Percentiles rank a stretch among this genome's conserved stretches.
phyloP scores from a whole-genome alignment of 2,329 filamentous ascomycete species.

The Xylariaceae sp. region DNA sequence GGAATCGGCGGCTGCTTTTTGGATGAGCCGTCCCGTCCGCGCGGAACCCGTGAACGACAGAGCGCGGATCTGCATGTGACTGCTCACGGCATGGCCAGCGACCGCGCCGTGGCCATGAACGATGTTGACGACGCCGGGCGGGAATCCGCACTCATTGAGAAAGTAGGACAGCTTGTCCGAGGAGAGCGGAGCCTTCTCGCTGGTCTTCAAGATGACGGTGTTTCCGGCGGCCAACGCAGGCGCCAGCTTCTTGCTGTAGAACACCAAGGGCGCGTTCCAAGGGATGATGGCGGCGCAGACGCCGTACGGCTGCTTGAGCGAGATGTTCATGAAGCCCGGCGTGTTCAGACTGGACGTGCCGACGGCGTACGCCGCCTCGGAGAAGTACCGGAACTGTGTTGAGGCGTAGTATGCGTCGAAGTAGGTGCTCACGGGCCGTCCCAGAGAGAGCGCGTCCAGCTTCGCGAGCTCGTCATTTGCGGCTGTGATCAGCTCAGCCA shows the following conservation, averaged over 20 bases:
- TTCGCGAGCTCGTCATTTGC: constrained; percentile 11
- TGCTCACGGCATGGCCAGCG: constrained; percentile 62
- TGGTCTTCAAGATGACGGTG: constrained; percentile 59
- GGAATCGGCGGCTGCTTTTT: constrained; percentile 64
- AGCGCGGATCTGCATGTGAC: constrained; percentile 66
- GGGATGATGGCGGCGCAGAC: constrained; percentile 75
- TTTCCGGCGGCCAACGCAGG: constrained; percentile 64
- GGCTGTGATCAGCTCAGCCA: constrained; percentile 15
- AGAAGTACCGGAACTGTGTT: constrained; percentile 13
- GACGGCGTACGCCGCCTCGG: constrained; percentile 14
- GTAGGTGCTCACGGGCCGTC: constrained; percentile 14
- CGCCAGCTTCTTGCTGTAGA: constrained; percentile 74
- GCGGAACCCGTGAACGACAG: constrained; percentile 75
- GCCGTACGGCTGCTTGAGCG: constrained; percentile 59
- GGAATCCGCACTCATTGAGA: constrained; percentile 69
- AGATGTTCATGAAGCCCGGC: constrained; percentile 15
- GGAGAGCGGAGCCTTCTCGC: constrained; percentile 61
- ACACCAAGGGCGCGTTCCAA: constrained; percentile 76
- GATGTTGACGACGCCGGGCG: constrained; percentile 54
- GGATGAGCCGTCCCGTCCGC: constrained; percentile 65
- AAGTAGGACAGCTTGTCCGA: constrained; percentile 60
- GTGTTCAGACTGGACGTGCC: constrained; percentile 16
- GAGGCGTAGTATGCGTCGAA: constrained; percentile 14
- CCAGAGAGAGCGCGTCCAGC: constrained; percentile 13
- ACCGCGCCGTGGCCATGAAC: constrained; percentile 57